Percentiles rank a stretch among this genome's conserved stretches.
These are phyloP conservation scores for Acer saccharum DNA, from an alignment of 345 rosid genomes.

Conservation along the genomic window DNA sequence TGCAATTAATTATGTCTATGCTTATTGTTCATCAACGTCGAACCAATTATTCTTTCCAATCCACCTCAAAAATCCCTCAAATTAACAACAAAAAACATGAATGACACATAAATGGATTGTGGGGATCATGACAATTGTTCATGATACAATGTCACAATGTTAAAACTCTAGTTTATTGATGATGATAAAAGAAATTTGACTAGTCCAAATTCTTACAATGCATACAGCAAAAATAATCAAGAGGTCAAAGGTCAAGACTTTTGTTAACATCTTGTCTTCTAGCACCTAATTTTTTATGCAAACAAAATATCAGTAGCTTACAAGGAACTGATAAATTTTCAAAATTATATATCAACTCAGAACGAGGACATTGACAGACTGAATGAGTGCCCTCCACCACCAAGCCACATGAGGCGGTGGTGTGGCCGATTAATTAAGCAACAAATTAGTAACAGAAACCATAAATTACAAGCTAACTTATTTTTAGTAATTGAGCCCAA, in stretches of 20 bases:
- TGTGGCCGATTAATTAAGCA: background rate
- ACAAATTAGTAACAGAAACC: background rate
- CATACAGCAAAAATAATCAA: background rate
- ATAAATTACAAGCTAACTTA: too few species aligned
- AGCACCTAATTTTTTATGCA: background rate
- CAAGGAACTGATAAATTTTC: background rate
- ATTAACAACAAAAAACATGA: conserved; percentile 1
- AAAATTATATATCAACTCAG: too few species aligned
- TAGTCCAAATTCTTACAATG: background rate
- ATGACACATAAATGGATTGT: background rate
- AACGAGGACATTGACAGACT: too few species aligned
- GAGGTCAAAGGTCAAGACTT: background rate
- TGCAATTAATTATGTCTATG: too few species aligned
- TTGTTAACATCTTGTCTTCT: too few species aligned
- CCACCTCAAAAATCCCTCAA: background rate
- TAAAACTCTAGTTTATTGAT: too few species aligned
- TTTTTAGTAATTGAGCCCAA: background rate
- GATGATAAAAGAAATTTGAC: conserved; percentile 2
- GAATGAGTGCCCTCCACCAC: too few species aligned
- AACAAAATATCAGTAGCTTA: background rate
- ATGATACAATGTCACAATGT: background rate
- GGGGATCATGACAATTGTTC: background rate
- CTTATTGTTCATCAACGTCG: too few species aligned
- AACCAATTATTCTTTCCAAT: background rate
- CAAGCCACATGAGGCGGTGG: too few species aligned